Evolutionary conservation across 148 eudicot genomes (phyloP).

Genomic region (Rhododendron molle): DNA sequence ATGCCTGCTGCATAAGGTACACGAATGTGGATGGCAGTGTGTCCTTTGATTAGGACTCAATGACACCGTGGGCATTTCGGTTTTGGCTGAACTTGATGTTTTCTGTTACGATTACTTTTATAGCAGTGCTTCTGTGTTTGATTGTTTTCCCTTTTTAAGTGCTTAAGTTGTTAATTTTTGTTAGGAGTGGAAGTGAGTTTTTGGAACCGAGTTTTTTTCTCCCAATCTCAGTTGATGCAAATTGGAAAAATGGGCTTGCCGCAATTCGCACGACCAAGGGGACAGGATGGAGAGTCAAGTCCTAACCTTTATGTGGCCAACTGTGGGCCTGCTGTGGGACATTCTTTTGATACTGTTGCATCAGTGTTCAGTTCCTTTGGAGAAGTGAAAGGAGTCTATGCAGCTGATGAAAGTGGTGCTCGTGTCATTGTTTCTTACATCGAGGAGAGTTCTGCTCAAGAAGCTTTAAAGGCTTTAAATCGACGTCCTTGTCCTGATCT

Average conservation of each 20-base stretch:
- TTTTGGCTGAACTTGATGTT: neutral
- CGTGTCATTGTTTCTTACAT: conserved; percentile 74
- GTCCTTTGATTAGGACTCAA: neutral
- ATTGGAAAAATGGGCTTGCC: conserved; percentile 42
- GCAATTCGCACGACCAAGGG: conserved; percentile 64
- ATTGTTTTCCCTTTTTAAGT: neutral
- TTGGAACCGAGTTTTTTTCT: neutral
- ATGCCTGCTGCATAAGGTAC: neutral
- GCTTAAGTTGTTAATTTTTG: neutral
- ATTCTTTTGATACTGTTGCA: conserved; percentile 55
- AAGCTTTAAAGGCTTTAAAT: conserved; percentile 63
- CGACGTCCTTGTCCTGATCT: conserved; percentile 52
- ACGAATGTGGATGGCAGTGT: neutral
- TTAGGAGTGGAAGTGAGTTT: neutral
- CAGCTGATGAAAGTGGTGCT: conserved; percentile 78
- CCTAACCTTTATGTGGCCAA: conserved; percentile 83
- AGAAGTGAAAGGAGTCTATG: conserved; percentile 57
- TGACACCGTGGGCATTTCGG: neutral
- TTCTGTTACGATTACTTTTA: neutral
- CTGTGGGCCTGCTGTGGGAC: conserved; percentile 93
- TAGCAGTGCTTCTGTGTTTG: neutral
- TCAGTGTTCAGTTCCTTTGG: conserved; percentile 59
- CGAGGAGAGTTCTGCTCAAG: conserved; percentile 47
- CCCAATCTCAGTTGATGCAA: neutral
- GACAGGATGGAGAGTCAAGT: conserved; percentile 28